Conservation (phyloP, 2,329 filamentous ascomycete genomes). For the Zasmidium citrigriseum region DNA sequence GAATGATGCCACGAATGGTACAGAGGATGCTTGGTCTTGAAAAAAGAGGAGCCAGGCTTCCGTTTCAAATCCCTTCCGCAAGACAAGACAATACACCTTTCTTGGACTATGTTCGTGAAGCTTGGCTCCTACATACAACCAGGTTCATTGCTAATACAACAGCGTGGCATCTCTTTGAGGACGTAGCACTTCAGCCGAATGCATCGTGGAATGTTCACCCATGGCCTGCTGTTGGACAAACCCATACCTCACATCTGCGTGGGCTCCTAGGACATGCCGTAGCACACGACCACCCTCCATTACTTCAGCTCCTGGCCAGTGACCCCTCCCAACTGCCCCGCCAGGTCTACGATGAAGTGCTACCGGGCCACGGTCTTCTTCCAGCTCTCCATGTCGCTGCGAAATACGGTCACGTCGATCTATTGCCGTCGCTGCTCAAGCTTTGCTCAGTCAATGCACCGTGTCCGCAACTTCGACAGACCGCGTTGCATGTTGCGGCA, state of each 20-base stretch:
- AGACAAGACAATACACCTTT: background rate
- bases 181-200: background rate
- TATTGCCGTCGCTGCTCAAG: background rate
- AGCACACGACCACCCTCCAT: background rate
- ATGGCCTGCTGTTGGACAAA: background rate
- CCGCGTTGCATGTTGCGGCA: background rate
- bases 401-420: background rate
- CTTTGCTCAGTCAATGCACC: background rate
- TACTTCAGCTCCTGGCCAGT: background rate
- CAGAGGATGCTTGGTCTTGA: background rate
- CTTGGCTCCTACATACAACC: background rate
- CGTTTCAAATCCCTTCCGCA: background rate
- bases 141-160: background rate
- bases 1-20: background rate
- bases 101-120: background rate
- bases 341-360: background rate
- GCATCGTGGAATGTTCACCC: background rate
- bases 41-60: background rate
- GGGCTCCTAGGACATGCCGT: background rate
- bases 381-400: background rate
- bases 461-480: background rate
- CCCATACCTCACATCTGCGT: background rate
- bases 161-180: background rate
- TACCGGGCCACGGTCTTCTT: background rate
- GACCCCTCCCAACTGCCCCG: background rate